Conservation (phyloP, 768 basidiomycete species). For the Lentinula edodes region DNA sequence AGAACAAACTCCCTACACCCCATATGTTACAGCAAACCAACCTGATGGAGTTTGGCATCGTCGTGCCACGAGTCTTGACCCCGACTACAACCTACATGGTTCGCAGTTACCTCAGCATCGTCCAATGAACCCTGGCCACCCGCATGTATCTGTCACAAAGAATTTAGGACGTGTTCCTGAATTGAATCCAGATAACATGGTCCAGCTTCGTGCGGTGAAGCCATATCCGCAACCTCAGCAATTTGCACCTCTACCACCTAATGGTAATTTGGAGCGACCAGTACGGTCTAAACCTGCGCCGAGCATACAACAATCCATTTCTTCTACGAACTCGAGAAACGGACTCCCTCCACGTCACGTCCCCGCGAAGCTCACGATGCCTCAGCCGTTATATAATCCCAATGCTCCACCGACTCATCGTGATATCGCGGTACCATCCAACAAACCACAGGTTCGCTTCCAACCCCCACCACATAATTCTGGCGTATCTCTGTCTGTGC, state of each 20-base stretch:
- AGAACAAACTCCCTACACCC: not conserved
- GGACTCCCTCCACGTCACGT: slow-evolving; percentile 29
- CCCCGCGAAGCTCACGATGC: slow-evolving; percentile 72
- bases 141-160: not conserved
- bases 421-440: slow-evolving; percentile 8
- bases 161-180: not conserved
- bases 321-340: slow-evolving; percentile 2
- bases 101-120: not conserved
- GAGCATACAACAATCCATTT: slow-evolving; percentile 7
- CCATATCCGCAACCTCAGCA: not conserved
- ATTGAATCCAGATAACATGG: not conserved
- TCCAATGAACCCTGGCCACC: not conserved
- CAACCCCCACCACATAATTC: slow-evolving; percentile 1
- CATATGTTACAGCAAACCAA: not conserved
- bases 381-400: slow-evolving; percentile 45
- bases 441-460: slow-evolving; percentile 12
- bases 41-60: not conserved
- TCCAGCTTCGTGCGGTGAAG: not conserved
- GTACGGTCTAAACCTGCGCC: not conserved
- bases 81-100: not conserved
- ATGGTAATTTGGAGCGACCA: not conserved
- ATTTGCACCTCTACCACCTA: not conserved
- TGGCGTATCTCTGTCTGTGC: not conserved
- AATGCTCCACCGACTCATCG: slow-evolving; percentile 12
- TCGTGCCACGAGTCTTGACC: not conserved